Conservation (phyloP, 1,284 basidiomycete species). For the Anthracocystis panici-leucophaei region DNA sequence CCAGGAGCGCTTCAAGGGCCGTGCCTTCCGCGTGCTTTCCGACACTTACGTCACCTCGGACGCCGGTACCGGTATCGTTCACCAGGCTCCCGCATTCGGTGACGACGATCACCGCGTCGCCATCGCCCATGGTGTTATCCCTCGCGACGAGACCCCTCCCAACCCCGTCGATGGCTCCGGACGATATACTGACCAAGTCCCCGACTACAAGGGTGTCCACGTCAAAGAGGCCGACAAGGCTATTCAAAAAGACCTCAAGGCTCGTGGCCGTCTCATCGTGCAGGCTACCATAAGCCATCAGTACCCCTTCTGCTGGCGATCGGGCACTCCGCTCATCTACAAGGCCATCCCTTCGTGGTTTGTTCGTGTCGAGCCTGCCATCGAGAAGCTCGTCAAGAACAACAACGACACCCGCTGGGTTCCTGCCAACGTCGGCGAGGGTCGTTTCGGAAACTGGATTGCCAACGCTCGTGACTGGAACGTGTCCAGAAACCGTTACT, state of each 20-base stretch:
- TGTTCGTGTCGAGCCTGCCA: slow-evolving; percentile 85
- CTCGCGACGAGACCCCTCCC: slow-evolving; percentile 89
- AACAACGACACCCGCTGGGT: slow-evolving; percentile 96
- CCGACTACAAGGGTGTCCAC: slow-evolving; percentile 89
- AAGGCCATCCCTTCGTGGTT: slow-evolving; percentile 98
- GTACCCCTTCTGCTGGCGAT: slow-evolving; percentile 97
- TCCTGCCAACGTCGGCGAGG: slow-evolving; percentile 88
- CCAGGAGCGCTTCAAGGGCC: slow-evolving; percentile 91
- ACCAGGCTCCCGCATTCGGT: slow-evolving; percentile 98
- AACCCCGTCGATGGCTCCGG: slow-evolving; percentile 94
- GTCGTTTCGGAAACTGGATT: slow-evolving; percentile 96
- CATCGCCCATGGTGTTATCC: slow-evolving; percentile 83
- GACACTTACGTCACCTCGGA: slow-evolving; percentile 94
- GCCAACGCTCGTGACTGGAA: slow-evolving; percentile 99
- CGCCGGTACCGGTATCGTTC: slow-evolving; percentile 97
- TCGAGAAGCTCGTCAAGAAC: slow-evolving; percentile 87
- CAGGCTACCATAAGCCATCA: slow-evolving; percentile 88
- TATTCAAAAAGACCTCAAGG: slow-evolving; percentile 91
- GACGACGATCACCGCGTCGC: slow-evolving; percentile 98
- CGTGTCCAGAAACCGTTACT: slow-evolving; percentile 97
- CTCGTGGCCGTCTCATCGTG: slow-evolving; percentile 86
- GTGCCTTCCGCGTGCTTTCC: slow-evolving; percentile 87
- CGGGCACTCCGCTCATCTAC: slow-evolving; percentile 94
- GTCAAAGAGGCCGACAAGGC: slow-evolving; percentile 96
- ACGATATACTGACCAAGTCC: slow-evolving; percentile 86